A percentile compares a stretch with the other conserved stretches of the same genome.
phyloP scores from a whole-genome alignment of 495 filamentous ascomycete species.

The Astrocystis sublimbata region DNA sequence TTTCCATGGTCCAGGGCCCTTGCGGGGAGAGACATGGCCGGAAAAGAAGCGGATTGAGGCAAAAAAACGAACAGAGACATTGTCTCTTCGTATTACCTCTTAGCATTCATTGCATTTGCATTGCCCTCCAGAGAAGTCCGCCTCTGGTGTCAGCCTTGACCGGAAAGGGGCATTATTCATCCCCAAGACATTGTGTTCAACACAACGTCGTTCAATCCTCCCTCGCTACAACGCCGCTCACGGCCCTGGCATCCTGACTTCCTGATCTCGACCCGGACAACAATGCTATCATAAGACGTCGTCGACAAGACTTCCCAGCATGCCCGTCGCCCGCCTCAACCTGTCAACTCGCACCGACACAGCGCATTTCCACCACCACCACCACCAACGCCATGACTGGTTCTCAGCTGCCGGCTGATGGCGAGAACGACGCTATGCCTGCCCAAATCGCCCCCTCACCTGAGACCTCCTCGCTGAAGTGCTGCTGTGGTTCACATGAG shows the following conservation, averaged over 20 bases:
- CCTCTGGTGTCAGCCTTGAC: neutral
- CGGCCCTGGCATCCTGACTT: neutral
- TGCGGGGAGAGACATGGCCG: neutral
- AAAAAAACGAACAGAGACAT: neutral
- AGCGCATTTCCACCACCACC: conserved; percentile 19
- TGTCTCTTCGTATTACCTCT: neutral
- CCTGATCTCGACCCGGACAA: neutral
- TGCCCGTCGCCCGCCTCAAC: conserved; percentile 27
- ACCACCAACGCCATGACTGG: conserved; percentile 29
- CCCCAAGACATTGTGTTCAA: too few species aligned
- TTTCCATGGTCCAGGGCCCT: neutral
- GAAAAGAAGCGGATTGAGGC: neutral
- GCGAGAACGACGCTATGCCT: conserved; percentile 20
- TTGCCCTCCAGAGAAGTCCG: too few species aligned
- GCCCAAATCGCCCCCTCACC: conserved; percentile 15
- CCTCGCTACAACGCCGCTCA: neutral
- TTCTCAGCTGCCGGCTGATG: conserved; percentile 17
- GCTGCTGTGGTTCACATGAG: conserved; percentile 82
- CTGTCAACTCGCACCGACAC: conserved; percentile 20
- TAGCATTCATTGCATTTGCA: too few species aligned
- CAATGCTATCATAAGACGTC: conserved; percentile 6
- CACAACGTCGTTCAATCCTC: neutral
- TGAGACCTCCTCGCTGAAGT: conserved; percentile 41
- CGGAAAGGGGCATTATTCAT: neutral
- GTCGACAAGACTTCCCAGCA: conserved; percentile 17